These are phyloP conservation scores for Thraustotheca clavata DNA, from an alignment of 352 stramenopile genomes.

Conservation along the genomic window DNA sequence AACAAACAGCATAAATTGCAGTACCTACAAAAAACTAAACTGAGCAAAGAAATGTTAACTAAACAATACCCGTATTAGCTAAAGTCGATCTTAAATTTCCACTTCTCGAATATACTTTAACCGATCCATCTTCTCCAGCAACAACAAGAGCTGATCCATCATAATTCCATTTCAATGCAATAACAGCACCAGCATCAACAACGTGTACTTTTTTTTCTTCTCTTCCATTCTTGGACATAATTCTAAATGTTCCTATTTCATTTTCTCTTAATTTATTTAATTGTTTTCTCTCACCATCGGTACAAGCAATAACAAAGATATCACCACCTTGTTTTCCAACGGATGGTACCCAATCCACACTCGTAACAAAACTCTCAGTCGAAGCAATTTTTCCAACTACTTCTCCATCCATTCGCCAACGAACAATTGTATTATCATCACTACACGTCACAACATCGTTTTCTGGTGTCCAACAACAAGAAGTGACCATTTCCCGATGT, in stretches of 20 bases:
- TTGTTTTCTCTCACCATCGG: constrained; percentile 39
- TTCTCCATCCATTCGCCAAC: constrained; percentile 81
- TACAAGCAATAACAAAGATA: constrained; percentile 85
- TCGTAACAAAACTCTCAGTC: constrained; percentile 70
- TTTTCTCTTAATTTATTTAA: constrained; percentile 24
- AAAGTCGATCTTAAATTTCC: constrained; percentile 84
- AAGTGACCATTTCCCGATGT: constrained; percentile 74
- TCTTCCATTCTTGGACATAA: constrained; percentile 83
- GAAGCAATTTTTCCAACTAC: constrained; percentile 57
- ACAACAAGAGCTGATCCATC: constrained; percentile 88
- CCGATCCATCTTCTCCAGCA: constrained; percentile 86
- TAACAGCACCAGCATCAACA: constrained; percentile 74
- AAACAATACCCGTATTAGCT: constrained; percentile 47
- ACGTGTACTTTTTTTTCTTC: constrained; percentile 89
- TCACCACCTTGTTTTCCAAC: constrained; percentile 74
- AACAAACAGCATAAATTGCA: constrained; percentile 83
- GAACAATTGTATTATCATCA: constrained; percentile 74
- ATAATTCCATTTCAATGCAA: constrained; percentile 89
- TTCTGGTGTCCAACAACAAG: constrained; percentile 82
- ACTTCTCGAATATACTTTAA: constrained; percentile 89
- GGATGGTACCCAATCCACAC: constrained; percentile 71
- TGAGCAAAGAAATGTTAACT: not conserved
- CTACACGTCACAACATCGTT: constrained; percentile 84
- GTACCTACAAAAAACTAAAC: not conserved
- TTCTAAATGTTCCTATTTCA: constrained; percentile 56